Base-by-base conservation (phyloP, 768 basidiomycete genomes). In the Hericium erinaceus region DNA sequence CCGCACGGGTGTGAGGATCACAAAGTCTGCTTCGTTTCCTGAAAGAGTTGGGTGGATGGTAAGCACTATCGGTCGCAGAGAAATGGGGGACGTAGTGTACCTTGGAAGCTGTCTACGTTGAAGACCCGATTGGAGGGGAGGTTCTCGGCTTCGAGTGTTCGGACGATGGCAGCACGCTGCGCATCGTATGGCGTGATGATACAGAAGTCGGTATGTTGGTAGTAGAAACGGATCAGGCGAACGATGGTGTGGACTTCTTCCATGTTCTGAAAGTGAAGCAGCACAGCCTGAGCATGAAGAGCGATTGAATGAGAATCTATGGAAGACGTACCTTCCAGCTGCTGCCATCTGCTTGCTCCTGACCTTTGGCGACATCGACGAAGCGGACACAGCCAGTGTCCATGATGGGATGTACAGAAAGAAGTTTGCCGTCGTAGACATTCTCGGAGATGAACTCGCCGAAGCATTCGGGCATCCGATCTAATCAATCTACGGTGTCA, bases 71-170 rank as follows among this genome's bases (percentile, higher is more conserved):
- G 24, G 2, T 22, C 24, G 39, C 52, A 33, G 13, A 1, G 24
- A 20, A 33, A 56, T 48, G 3, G 22, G 57, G 13, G 13, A 20
- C 8, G 24, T 2, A 48, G 66, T 8, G 20, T 53, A 77, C 79
- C 80, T 72, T 80, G 80, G 62, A 80, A 82, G 58, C 77, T 79
- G 61, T 82, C 80, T 12, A 82, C 73, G 58, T 80, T 81, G 69
- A 73, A 81, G 0, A 80, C 77, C 0, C 60, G 56, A 39, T 77
- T 72, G 49, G 49, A 51, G 1, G 73, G 73, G 4, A 71, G 66
- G 4, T 67, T 60, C 44, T 65, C 69, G 1, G 52, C 59, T 55
- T 75, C 71, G 26, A 81, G 66, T 4, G 56, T 57, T 18, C 57
- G 64, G 54, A 75, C 70, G 28, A 80, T 75, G 2, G 66, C 70